Evolutionary conservation across 208 protist species (phyloP), one percentile per base, ranked within the genome.

Genomic region (Acanthamoeba castellanii): DNA sequence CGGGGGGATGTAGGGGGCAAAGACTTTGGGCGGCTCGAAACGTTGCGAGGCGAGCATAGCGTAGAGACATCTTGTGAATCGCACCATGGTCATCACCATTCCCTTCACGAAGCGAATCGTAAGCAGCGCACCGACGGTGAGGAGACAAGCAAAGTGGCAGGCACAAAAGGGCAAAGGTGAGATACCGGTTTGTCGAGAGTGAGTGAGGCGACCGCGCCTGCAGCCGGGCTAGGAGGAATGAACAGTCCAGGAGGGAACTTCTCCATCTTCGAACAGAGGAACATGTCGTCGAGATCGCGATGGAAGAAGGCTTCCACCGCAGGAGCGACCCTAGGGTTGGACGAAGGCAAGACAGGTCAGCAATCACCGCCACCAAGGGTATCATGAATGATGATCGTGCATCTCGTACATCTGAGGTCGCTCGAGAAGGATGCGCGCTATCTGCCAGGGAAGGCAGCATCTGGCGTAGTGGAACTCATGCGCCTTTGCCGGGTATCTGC

Each of bases 401-500:
- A 81, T 25, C 45, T 84, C 34, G 87, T 94, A 94, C 90, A 59
- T 82, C 20, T 94, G 34, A 37, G 74, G 74, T 27, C 74, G 34
- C 4, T 84, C 74, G 34, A 7, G 90, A 25, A 94, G 90, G 27
- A 94, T 55, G 72, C 37, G 72, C 8, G 90, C 90, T 8, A 94
- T n/a, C 22, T 94, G 59, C 50, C 59, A 66, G 11, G 90, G 90
- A 57, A 94, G 18, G 64, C 42, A 84, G 66, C 90, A 82, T 4
- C n/a, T 30, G 2, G 68, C 72, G 55, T 94, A 82, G 34, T 94
- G 90, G n/a, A 84, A 94, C 64, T 94, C n/a, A 27, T 59, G 47
- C 0, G 90, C 90, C 52, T 95, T 95, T n/a, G n/a, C 59, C n/a
- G 92, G 92, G 27, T 95, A 93, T n/a, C 89, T 93, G 27, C 16